phyloP scores from a whole-genome alignment of 2,329 filamentous ascomycete species.

The Cytospora schulzeri region DNA sequence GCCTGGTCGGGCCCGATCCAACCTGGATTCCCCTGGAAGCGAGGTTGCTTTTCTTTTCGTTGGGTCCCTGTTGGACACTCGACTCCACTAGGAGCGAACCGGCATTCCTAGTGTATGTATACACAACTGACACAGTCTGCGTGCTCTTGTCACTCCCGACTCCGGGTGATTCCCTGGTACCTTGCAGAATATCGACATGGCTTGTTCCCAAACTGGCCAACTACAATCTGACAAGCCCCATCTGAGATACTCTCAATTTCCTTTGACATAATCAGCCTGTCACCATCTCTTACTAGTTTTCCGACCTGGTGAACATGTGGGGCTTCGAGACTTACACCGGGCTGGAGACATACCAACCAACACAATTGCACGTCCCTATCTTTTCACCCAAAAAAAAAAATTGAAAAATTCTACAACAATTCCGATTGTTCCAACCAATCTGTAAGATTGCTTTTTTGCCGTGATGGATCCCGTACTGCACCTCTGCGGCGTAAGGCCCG shows the following conservation, averaged over 20 bases:
- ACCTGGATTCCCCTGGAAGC: slow-evolving; percentile 7
- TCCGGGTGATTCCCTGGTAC: background rate
- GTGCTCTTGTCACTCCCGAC: background rate
- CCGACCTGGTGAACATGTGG: background rate
- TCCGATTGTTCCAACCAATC: background rate
- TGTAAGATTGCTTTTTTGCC: slow-evolving; percentile 3
- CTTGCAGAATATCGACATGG: background rate
- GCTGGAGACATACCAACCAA: background rate
- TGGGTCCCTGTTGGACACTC: slow-evolving; percentile 3
- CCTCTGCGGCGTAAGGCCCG: slow-evolving; percentile 10
- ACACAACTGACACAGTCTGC: background rate
- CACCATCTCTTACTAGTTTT: background rate
- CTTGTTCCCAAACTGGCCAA: background rate
- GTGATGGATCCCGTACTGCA: slow-evolving; percentile 8
- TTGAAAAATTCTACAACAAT: background rate
- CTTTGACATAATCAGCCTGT: background rate
- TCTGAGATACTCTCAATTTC: background rate
- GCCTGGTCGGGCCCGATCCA: slow-evolving; percentile 1
- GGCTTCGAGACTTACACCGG: background rate
- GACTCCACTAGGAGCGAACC: background rate
- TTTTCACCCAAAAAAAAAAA: too few species aligned
- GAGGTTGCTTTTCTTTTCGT: slow-evolving; percentile 5
- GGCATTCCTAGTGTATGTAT: background rate
- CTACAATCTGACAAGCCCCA: background rate
- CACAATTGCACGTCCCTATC: background rate